These are phyloP conservation scores for Suillus discolor DNA, from an alignment of 768 basidiomycete genomes.

Conservation along the genomic window DNA sequence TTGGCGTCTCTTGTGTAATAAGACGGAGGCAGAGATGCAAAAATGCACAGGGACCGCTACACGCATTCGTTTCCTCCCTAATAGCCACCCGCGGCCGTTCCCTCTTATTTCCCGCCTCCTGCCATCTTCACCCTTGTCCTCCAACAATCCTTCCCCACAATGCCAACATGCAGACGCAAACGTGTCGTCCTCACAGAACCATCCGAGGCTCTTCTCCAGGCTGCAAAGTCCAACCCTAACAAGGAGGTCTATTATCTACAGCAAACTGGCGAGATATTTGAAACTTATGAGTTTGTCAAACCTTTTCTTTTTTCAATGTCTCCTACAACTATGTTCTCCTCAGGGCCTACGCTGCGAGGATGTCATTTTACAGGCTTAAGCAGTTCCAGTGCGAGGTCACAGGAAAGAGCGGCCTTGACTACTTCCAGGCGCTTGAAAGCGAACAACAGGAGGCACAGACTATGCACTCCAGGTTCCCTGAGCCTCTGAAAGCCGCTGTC, in stretches of 20 bases:
- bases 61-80: conserved; percentile 55
- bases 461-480: conserved; percentile 90
- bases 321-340: conserved; percentile 16
- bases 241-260: conserved; percentile 88
- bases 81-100: conserved; percentile 57
- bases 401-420: conserved; percentile 91
- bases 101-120: conserved; percentile 62
- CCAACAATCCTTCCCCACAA: conserved; percentile 48
- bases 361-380: conserved; percentile 92
- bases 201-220: conserved; percentile 66
- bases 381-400: conserved; percentile 98
- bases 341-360: conserved; percentile 83
- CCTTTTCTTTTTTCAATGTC: conserved; percentile 28
- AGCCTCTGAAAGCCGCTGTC: conserved; percentile 88
- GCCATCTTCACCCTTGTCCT: conserved; percentile 44
- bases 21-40: conserved; percentile 24
- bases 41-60: conserved; percentile 36
- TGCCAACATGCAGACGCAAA: conserved; percentile 90
- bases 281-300: conserved; percentile 85
- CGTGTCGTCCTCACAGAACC: conserved; percentile 88
- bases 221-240: conserved; percentile 62
- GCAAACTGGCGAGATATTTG: conserved; percentile 97
- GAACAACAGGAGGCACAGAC: conserved; percentile 89
- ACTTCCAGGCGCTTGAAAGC: conserved; percentile 91
- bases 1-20: conserved; percentile 24